These are phyloP conservation scores for Prunus mongolica DNA, from an alignment of 306 rosid species.

Conservation along the genomic window DNA sequence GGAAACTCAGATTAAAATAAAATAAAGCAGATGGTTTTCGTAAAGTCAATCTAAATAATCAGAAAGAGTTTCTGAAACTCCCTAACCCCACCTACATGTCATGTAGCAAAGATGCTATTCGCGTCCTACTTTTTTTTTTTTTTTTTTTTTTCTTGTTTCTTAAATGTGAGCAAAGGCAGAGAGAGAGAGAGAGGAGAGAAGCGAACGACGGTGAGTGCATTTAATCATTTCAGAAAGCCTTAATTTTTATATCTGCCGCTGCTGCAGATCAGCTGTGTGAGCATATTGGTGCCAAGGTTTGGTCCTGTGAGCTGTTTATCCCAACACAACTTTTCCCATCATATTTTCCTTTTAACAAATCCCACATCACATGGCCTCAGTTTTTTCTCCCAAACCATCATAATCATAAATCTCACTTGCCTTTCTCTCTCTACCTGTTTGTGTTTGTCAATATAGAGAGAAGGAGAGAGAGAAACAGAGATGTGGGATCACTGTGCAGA, in stretches of 20 bases:
- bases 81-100: slow-evolving; percentile 47
- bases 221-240: slow-evolving; percentile 31
- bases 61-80: slow-evolving; percentile 15
- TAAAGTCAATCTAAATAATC: slow-evolving; percentile 36
- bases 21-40: slow-evolving; percentile 1
- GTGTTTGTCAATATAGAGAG: slow-evolving; percentile 2
- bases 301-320: slow-evolving; percentile 46
- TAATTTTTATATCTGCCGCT: not conserved
- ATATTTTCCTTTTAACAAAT: not conserved
- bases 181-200: slow-evolving; percentile 5
- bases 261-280: slow-evolving; percentile 3
- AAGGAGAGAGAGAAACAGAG: slow-evolving; percentile 13
- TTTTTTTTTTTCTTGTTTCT: not conserved
- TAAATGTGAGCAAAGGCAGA: slow-evolving; percentile 15
- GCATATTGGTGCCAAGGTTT: slow-evolving; percentile 40
- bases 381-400: not conserved
- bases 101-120: slow-evolving; percentile 51
- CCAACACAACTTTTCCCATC: not conserved
- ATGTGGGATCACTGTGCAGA: slow-evolving; percentile 37
- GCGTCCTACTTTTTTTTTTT: not conserved
- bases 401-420: slow-evolving; percentile 35
- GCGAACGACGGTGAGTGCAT: slow-evolving; percentile 1
- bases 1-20: not conserved
- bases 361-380: slow-evolving; percentile 48
- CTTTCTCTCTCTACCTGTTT: not conserved